These are phyloP conservation scores for Solanum pennellii DNA, from an alignment of 257 asterid genomes.

Conservation along the genomic window DNA sequence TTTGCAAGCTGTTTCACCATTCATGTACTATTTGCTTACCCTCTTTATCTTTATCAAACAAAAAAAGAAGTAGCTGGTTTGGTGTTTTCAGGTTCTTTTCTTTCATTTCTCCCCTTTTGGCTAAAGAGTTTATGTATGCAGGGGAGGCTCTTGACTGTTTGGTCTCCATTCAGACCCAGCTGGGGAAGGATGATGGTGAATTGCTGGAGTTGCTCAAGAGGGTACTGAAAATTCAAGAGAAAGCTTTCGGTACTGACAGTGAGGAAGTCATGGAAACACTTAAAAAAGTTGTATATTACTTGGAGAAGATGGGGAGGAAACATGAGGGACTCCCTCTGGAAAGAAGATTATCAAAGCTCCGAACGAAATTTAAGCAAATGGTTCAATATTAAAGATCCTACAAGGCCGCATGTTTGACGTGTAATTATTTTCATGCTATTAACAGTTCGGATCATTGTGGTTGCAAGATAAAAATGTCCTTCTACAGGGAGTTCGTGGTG, in stretches of 20 bases:
- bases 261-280: slow-evolving; percentile 67
- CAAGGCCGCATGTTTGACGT: not conserved
- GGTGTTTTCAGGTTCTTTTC: not conserved
- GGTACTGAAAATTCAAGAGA: slow-evolving; percentile 70
- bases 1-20: not conserved
- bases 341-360: slow-evolving; percentile 52
- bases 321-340: slow-evolving; percentile 58
- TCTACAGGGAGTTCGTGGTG: not conserved
- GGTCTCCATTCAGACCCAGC: slow-evolving; percentile 59
- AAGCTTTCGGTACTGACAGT: slow-evolving; percentile 60
- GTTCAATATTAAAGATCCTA: slow-evolving; percentile 15
- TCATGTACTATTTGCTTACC: not conserved
- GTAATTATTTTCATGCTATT: not conserved
- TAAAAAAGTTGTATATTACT: slow-evolving; percentile 52
- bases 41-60: not conserved
- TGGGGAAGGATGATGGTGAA: slow-evolving; percentile 47
- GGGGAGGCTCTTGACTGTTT: slow-evolving; percentile 97
- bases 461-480: not conserved
- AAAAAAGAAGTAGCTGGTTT: not conserved
- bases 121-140: slow-evolving; percentile 13
- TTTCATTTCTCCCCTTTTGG: not conserved
- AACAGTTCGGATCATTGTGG: not conserved
- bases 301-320: slow-evolving; percentile 60
- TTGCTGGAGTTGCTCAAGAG: slow-evolving; percentile 59
- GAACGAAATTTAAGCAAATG: slow-evolving; percentile 41